Base-by-base conservation (phyloP, 2,329 filamentous ascomycete species). In the Microdochium trichocladiopsis region DNA sequence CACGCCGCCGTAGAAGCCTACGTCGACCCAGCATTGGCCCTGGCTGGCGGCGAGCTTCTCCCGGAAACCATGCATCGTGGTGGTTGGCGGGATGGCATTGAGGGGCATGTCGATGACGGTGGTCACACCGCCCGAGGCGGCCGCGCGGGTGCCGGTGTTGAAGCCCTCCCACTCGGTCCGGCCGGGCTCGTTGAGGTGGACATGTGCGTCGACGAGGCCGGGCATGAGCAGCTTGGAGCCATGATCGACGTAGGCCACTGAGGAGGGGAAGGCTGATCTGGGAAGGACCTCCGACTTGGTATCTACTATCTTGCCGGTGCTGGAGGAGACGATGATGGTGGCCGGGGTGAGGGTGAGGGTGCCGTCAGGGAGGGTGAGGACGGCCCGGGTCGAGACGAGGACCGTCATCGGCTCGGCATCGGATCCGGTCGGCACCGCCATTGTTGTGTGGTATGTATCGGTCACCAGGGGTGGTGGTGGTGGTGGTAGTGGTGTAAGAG, bases 141-240 rank as follows among this genome's bases (percentile, higher is more conserved):
- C 94, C 31, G 94, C 94, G 61, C 89, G 82, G 23, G 94, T 97
- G 49, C 94, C 94, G 1, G 92, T 96, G 75, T 87, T 88, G 76
- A 99, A 99, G 11, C 94, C 94, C 67, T 99, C 94, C 94, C 94
- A 97, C 80, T 96, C 93, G 50, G 93, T 96, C 53, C 94, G 83
- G 43, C 94, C 94, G 1, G 94, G 94, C 72, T 99, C 94, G 65
- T 97, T 97, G 61, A 97, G 82, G 72, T 99, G 94, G 36, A 99
- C 94, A 68, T 99, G 94, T 33, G 94, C 93, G 68, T 99, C 94
- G 18, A 99, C 93, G 25, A 99, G 77, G 21, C 94, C 94, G 0
- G 94, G 94, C 31, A 97, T 78, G 37, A 99, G 76, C 48, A 97
- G 79, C 69, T 86, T 81, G 11, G 93, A 90, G 22, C 88, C 90